These are phyloP conservation scores for Nemania diffusa DNA, from an alignment of 2,329 filamentous ascomycete species.

Conservation along the genomic window DNA sequence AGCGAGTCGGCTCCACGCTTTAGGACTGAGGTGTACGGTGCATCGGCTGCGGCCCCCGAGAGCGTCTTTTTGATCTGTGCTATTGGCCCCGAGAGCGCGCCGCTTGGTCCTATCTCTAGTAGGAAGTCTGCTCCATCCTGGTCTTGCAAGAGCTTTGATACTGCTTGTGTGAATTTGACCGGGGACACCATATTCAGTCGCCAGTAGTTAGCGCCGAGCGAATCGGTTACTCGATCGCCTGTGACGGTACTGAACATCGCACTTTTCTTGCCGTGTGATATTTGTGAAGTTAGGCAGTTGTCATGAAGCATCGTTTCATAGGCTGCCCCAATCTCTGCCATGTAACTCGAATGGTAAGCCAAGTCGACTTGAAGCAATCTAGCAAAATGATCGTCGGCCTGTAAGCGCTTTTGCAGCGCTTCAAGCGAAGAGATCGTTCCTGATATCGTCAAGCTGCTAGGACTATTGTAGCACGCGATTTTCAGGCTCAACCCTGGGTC, in stretches of 20 bases:
- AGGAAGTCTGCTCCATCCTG: slow-evolving; percentile 11
- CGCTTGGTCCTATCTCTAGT: slow-evolving; percentile 38
- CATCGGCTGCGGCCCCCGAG: neutral
- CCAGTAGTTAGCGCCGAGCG: slow-evolving; percentile 42
- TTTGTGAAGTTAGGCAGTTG: neutral
- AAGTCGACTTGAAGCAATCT: slow-evolving; percentile 41
- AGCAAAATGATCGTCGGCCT: slow-evolving; percentile 38
- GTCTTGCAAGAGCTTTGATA: slow-evolving; percentile 23
- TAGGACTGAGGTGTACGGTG: slow-evolving; percentile 33
- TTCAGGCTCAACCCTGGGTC: neutral
- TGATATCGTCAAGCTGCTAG: slow-evolving; percentile 43
- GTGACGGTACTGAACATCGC: slow-evolving; percentile 37
- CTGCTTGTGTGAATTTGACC: slow-evolving; percentile 43
- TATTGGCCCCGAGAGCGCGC: slow-evolving; percentile 41
- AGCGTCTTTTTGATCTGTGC: slow-evolving; percentile 40
- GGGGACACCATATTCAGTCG: slow-evolving; percentile 46
- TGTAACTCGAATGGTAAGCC: slow-evolving; percentile 40
- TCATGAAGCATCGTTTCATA: slow-evolving; percentile 30
- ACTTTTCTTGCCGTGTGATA: too few species aligned
- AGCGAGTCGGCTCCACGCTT: slow-evolving; percentile 29
- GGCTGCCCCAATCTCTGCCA: slow-evolving; percentile 25
- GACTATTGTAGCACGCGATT: slow-evolving; percentile 47
- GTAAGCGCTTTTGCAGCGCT: slow-evolving; percentile 4
- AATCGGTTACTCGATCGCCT: neutral
- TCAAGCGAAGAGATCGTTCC: slow-evolving; percentile 29